phyloP scores from a whole-genome alignment of 805 yeast genomes.

The Saccharomycopsis sp. region DNA sequence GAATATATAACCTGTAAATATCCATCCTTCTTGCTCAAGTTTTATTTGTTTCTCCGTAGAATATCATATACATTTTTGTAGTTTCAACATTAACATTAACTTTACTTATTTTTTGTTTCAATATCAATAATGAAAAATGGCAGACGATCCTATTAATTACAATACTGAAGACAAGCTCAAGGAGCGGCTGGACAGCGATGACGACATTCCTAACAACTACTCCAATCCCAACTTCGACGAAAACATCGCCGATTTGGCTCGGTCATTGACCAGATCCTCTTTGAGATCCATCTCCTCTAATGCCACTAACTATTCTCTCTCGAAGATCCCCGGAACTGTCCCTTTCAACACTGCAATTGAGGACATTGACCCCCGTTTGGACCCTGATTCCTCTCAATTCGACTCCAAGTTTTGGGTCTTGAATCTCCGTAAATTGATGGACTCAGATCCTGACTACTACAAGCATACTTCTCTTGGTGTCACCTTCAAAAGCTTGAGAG shows the following conservation, averaged over 20 bases:
- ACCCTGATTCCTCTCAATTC: constrained; percentile 54
- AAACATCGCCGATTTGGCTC: constrained; percentile 33
- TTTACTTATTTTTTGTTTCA: background rate
- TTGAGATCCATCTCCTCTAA: constrained; percentile 23
- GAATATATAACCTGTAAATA: background rate
- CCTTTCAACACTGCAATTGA: constrained; percentile 26
- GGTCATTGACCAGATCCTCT: constrained; percentile 29
- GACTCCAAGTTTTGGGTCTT: constrained; percentile 57
- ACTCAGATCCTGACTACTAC: constrained; percentile 54
- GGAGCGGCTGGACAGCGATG: background rate
- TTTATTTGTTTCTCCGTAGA: background rate
- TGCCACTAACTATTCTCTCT: constrained; percentile 42
- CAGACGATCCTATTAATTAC: background rate
- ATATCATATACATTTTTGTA: background rate
- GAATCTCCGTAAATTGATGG: constrained; percentile 45
- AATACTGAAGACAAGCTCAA: background rate
- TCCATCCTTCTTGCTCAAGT: background rate
- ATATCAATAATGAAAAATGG: background rate
- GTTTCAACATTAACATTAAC: too few species aligned
- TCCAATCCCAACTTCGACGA: constrained; percentile 25
- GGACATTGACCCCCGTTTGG: constrained; percentile 37
- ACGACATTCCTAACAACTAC: background rate
- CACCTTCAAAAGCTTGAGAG: constrained; percentile 51
- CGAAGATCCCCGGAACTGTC: constrained; percentile 41
- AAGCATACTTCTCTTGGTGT: constrained; percentile 52